A percentile compares a stretch with the other conserved stretches of the same genome.
Conservation (phyloP, 192 early-diverging fungal genomes). For the Geranomyces michiganensis region DNA sequence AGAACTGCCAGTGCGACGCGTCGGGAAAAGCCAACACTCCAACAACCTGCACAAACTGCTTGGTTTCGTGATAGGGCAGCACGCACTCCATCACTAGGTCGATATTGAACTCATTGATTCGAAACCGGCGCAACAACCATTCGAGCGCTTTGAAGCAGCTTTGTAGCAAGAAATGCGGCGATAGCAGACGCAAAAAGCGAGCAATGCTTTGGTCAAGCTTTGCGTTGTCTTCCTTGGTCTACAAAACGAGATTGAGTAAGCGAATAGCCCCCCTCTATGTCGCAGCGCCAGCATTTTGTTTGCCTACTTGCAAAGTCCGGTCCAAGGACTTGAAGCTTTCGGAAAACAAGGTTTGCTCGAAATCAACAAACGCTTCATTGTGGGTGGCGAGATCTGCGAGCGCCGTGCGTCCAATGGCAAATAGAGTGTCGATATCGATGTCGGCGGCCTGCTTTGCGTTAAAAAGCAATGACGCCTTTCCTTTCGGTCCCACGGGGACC, state of each 20-base stretch:
- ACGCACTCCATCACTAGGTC: slow-evolving; percentile 74
- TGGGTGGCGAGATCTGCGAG: slow-evolving; percentile 72
- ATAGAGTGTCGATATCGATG: slow-evolving; percentile 84
- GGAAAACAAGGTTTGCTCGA: slow-evolving; percentile 78
- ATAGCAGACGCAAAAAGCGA: slow-evolving; percentile 74
- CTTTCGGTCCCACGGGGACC: slow-evolving; percentile 50
- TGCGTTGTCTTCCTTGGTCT: slow-evolving; percentile 79
- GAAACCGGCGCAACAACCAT: slow-evolving; percentile 86
- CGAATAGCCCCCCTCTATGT: background rate
- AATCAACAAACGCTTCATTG: slow-evolving; percentile 66
- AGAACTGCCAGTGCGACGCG: slow-evolving; percentile 62
- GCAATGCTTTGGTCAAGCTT: slow-evolving; percentile 76
- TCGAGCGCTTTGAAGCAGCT: slow-evolving; percentile 88
- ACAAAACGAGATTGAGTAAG: slow-evolving; percentile 2
- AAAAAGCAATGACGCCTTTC: slow-evolving; percentile 80
- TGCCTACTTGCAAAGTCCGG: slow-evolving; percentile 66
- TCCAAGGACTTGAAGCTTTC: slow-evolving; percentile 78
- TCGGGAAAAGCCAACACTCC: slow-evolving; percentile 71
- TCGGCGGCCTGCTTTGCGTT: slow-evolving; percentile 82
- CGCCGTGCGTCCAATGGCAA: slow-evolving; percentile 78
- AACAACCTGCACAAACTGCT: slow-evolving; percentile 82
- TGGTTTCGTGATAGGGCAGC: slow-evolving; percentile 93
- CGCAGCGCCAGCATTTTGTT: background rate
- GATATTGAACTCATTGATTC: slow-evolving; percentile 86
- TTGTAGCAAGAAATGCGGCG: slow-evolving; percentile 82